phyloP scores from a whole-genome alignment of 176 grass and related monocot species.

The Triticum urartu region DNA sequence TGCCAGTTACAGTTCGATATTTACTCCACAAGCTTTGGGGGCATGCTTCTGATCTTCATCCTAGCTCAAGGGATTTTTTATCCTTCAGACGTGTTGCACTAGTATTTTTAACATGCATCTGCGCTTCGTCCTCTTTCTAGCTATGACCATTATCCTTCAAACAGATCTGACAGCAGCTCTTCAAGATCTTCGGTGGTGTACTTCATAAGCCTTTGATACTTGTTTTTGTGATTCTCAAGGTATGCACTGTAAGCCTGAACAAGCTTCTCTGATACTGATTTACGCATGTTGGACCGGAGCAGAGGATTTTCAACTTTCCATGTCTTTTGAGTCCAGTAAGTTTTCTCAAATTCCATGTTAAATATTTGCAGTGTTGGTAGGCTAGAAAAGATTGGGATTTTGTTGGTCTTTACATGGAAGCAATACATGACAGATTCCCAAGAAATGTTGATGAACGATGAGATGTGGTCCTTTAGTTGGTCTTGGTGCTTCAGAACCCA shows the following conservation, averaged over 20 bases:
- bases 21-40: too few species aligned
- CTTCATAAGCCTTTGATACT: background rate
- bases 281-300: background rate
- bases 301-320: conserved; percentile 16
- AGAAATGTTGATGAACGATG: conserved; percentile 5
- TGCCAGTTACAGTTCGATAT: too few species aligned
- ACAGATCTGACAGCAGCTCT: background rate
- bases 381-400: background rate
- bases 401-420: background rate
- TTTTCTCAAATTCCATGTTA: background rate
- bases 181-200: conserved; percentile 1
- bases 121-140: too few species aligned
- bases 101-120: too few species aligned
- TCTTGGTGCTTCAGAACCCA: background rate
- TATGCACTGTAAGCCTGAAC: conserved; percentile 2
- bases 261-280: conserved; percentile 15
- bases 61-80: too few species aligned
- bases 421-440: conserved; percentile 10
- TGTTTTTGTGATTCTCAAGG: conserved; percentile 17
- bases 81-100: too few species aligned
- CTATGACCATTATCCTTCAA: conserved; percentile 5
- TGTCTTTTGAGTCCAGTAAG: background rate
- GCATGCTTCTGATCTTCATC: too few species aligned
- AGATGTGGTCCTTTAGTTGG: background rate
- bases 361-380: background rate